A percentile compares a stretch with the other conserved stretches of the same genome.
Evolutionary conservation across 2,329 filamentous ascomycete genomes (phyloP).

Genomic region (Stemphylium lycopersici): DNA sequence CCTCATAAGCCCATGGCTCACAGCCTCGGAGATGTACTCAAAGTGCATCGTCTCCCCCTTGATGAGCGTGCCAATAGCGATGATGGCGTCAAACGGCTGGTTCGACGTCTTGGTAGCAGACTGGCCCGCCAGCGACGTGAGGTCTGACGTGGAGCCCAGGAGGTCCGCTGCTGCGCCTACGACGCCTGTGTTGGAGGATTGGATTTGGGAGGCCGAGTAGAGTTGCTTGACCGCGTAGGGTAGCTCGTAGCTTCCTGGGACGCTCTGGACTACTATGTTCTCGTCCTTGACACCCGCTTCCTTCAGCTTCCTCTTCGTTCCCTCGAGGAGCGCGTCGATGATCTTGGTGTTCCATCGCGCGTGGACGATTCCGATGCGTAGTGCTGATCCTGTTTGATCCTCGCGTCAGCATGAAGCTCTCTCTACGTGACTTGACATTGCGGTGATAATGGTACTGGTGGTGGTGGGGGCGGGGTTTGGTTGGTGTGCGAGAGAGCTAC

Average conservation of each 20-base stretch:
- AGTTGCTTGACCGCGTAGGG: conserved; percentile 87
- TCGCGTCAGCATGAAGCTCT: conserved; percentile 9
- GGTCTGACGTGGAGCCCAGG: conserved; percentile 72
- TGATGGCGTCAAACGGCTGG: conserved; percentile 84
- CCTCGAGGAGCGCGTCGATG: conserved; percentile 82
- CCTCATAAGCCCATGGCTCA: conserved; percentile 91
- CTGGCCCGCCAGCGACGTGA: conserved; percentile 41
- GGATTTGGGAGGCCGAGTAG: conserved; percentile 84
- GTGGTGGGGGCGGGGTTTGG: conserved; percentile 1
- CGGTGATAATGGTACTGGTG: not conserved
- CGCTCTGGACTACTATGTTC: conserved; percentile 87
- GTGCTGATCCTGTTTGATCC: conserved; percentile 55
- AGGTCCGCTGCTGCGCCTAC: conserved; percentile 75
- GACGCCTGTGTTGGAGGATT: conserved; percentile 64
- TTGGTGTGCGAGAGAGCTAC: conserved; percentile 22
- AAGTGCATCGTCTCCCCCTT: conserved; percentile 99
- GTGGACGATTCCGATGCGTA: conserved; percentile 94
- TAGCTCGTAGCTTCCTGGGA: conserved; percentile 93
- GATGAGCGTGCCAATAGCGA: conserved; percentile 94
- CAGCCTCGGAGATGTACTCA: conserved; percentile 94
- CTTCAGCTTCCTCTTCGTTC: conserved; percentile 78
- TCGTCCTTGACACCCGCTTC: conserved; percentile 81
- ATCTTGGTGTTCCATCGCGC: conserved; percentile 92
- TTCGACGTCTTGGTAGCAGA: conserved; percentile 31
- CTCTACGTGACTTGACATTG: not conserved